Base-by-base conservation (phyloP, 805 yeast species). In the Metschnikowia amazonensis region DNA sequence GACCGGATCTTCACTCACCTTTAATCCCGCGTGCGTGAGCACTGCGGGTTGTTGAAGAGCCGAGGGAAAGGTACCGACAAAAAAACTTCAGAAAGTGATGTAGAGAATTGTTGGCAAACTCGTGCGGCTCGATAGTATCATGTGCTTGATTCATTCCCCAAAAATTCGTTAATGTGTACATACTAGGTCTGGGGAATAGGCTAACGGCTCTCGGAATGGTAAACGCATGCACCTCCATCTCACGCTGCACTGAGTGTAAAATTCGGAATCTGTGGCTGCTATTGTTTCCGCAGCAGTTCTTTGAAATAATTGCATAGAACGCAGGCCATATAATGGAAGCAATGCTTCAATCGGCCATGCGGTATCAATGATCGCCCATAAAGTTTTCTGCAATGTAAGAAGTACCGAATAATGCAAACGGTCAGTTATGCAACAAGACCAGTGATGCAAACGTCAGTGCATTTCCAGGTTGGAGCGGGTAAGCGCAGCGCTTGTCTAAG, bases 381-480 rank as follows among this genome's bases (percentile, higher is more conserved):
- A 3, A 14, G 28, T 9, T 16, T 23, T 24, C 6, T 21, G 20
- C 38, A 35, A n/a, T 16, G 29, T 21, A 14, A 35, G 38, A 35
- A 14, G 38, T 13, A 24, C 29, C 29, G 38, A 24, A 23, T 20
- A 16, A 35, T 23, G 38, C 38, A 35, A 35, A 35, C 20, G 29
- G 28, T 21, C 36, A 18, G 14, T 36, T 17, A 36, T 27, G 40
- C 32, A 25, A 36, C 16, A 17, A 25, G 13, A 11, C 33, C 41
- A 27, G 41, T 37, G 32, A 37, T 37, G 41, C 41, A 37, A 37
- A 18, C 41, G 41, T 37, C 41, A 37, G 24, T 37, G 41, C 41
- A 37, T 27, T 14, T 27, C 20, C 25, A 34, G 18, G 18, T 27
- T 7, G 9, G 25, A 37, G 41, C 41, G 33, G 41, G 29, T 27